Conservation (phyloP, 2,329 filamentous ascomycete species). For the Pseudogymnoascus sp. region DNA sequence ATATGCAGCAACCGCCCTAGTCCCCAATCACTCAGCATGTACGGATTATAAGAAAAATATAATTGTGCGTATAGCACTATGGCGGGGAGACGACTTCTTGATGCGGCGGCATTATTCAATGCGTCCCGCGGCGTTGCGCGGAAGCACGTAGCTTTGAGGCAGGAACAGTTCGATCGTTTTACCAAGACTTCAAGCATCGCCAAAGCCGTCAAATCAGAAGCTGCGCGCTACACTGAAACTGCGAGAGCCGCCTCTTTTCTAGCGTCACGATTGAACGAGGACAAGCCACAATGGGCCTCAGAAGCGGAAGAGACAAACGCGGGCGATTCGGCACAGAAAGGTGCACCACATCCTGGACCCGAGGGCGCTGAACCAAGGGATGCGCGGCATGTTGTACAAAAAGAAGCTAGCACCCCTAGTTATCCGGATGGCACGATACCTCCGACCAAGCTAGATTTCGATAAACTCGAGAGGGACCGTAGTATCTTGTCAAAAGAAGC, state of each 20-base stretch:
- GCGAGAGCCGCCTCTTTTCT: conserved; percentile 53
- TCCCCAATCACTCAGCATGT: background rate
- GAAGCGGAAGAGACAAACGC: conserved; percentile 16
- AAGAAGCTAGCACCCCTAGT: conserved; percentile 35
- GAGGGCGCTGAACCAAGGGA: conserved; percentile 29
- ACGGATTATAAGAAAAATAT: background rate
- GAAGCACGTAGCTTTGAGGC: conserved; percentile 52
- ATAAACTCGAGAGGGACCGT: conserved; percentile 23
- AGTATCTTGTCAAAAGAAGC: conserved; percentile 30
- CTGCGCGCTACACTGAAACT: conserved; percentile 53
- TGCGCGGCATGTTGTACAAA: conserved; percentile 39
- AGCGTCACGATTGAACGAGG: conserved; percentile 49
- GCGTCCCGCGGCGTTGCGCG: conserved; percentile 61
- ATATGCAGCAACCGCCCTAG: background rate
- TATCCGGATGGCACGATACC: conserved; percentile 46
- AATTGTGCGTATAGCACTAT: conserved; percentile 28
- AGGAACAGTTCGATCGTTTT: conserved; percentile 54
- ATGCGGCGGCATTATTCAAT: conserved; percentile 62
- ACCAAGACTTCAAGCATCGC: conserved; percentile 57
- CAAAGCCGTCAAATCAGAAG: conserved; percentile 53
- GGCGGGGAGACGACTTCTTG: conserved; percentile 57
- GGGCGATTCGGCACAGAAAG: conserved; percentile 18
- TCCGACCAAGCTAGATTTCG: conserved; percentile 24
- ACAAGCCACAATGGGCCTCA: conserved; percentile 23
- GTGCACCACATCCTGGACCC: conserved; percentile 22